Evolutionary conservation across 2,329 filamentous ascomycete species (phyloP).

Genomic region (Alternaria brassicae): DNA sequence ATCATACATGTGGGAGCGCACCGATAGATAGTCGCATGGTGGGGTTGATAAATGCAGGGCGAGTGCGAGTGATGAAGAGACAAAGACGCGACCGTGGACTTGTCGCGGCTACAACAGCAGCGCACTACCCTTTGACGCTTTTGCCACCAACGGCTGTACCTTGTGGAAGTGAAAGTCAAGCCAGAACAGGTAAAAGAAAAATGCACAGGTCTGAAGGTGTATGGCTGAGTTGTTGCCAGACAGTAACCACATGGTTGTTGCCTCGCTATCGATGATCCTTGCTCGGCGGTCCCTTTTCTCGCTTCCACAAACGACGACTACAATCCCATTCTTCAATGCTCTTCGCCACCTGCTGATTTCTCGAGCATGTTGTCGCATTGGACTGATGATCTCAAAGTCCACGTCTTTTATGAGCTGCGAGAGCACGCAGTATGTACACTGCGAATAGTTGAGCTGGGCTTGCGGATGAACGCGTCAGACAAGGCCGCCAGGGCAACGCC

Average conservation of each 20-base stretch:
- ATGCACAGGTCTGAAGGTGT: background rate
- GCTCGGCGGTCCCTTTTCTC: constrained; percentile 2
- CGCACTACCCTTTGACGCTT: constrained; percentile 1
- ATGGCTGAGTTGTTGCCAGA: background rate
- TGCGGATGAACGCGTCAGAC: background rate
- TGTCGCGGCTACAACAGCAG: background rate
- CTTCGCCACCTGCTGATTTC: background rate
- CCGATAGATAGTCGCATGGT: background rate
- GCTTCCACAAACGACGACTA: background rate
- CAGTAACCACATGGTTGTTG: background rate
- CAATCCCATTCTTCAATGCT: background rate
- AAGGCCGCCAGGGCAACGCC: background rate
- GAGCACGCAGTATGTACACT: rapidly evolving
- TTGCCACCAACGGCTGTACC: background rate
- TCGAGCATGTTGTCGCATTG: background rate
- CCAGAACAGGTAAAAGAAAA: background rate
- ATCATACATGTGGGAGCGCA: background rate
- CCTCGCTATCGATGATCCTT: constrained; percentile 12
- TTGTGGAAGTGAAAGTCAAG: background rate
- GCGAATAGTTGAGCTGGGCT: background rate
- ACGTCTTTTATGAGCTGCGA: background rate
- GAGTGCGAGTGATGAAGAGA: constrained; percentile 1
- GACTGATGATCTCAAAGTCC: rapidly evolving
- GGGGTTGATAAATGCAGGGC: background rate
- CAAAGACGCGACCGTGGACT: constrained; percentile 7